A percentile compares a stretch with the other conserved stretches of the same genome.
Evolutionary conservation across 768 basidiomycete genomes (phyloP).

Genomic region (Pleurotus citrinopileatus): DNA sequence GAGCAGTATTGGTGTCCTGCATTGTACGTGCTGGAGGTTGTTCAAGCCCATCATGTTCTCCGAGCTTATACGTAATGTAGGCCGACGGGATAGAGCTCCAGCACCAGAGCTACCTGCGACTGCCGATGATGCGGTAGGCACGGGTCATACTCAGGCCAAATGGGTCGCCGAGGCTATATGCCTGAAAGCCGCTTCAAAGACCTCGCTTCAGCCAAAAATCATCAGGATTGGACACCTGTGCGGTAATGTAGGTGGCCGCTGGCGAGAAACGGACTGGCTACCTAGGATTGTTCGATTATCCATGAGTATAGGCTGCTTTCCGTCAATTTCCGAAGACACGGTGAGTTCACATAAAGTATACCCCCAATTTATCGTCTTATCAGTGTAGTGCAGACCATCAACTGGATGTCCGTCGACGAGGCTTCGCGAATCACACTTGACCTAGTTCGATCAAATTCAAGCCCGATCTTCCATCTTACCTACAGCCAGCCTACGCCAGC

Average conservation of each 20-base stretch:
- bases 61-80: not conserved
- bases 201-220: slow-evolving; percentile 16
- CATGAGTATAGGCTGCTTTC: slow-evolving; percentile 14
- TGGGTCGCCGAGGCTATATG: slow-evolving; percentile 14
- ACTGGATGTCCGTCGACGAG: not conserved
- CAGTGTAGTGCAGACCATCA: not conserved
- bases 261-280: slow-evolving; percentile 35
- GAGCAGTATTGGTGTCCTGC: slow-evolving; percentile 26
- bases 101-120: not conserved
- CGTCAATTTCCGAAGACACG: slow-evolving; percentile 4
- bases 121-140: not conserved
- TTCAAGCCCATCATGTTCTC: not conserved
- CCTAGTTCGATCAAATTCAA: not conserved
- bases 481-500: not conserved
- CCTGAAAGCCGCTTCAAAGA: slow-evolving; percentile 1
- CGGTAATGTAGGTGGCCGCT: slow-evolving; percentile 28
- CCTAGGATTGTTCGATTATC: slow-evolving; percentile 27
- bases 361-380: not conserved
- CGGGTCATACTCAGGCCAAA: not conserved
- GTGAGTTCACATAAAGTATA: not conserved
- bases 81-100: not conserved
- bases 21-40: not conserved
- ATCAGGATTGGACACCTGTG: slow-evolving; percentile 33
- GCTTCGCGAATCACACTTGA: not conserved
- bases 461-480: not conserved